phyloP scores from a whole-genome alignment of 73 alveolate genomes.

The Urostyla sp. region DNA sequence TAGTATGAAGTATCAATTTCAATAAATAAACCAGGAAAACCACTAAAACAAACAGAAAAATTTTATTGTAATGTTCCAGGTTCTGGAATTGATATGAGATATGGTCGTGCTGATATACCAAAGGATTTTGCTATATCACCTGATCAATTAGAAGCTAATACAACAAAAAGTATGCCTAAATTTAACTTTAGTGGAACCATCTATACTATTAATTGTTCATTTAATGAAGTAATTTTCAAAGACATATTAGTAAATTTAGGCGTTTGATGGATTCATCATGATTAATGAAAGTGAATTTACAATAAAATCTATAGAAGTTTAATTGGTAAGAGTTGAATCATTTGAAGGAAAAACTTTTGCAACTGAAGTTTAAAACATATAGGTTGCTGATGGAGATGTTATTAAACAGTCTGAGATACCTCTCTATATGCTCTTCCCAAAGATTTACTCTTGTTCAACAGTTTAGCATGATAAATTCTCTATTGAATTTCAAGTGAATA shows the following conservation, averaged over 20 bases:
- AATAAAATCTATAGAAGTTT: constrained; percentile 87
- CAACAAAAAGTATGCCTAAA: constrained; percentile 70
- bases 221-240: too few species aligned
- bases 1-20: constrained; percentile 61
- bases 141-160: constrained; percentile 65
- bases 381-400: constrained; percentile 94
- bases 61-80: constrained; percentile 74
- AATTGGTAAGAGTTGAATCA: constrained; percentile 88
- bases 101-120: constrained; percentile 69
- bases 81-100: constrained; percentile 70
- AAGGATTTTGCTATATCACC: constrained; percentile 77
- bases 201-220: constrained; percentile 75
- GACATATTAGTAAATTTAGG: too few species aligned
- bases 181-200: constrained; percentile 77
- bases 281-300: constrained; percentile 69
- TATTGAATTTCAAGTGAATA: constrained; percentile 86
- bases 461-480: constrained; percentile 65
- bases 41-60: constrained; percentile 31
- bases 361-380: constrained; percentile 89
- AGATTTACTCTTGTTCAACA: constrained; percentile 87
- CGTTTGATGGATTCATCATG: constrained; percentile 83
- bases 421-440: constrained; percentile 90
- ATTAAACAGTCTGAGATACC: constrained; percentile 92
- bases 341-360: constrained; percentile 79
- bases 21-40: constrained; percentile 51